Evolutionary conservation across 2,329 filamentous ascomycete species (phyloP), one percentile per base, ranked within the genome.

Genomic region (Madurella mycetomatis): DNA sequence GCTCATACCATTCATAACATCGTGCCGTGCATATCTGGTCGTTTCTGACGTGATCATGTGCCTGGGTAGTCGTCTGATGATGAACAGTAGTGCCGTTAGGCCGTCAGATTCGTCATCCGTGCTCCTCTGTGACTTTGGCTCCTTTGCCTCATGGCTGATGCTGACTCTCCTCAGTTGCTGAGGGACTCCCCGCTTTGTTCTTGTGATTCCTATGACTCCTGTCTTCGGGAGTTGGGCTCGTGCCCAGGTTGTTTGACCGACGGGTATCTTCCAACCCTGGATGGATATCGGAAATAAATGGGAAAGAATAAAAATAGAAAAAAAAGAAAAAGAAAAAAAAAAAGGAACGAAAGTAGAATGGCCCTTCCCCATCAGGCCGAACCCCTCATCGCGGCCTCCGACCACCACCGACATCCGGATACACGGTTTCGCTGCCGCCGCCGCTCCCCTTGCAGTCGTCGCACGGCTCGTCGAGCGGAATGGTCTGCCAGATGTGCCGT

Each of bases 401-500:
- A 1, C 15, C 3, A 45, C 30, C 18, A 31, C 30, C 18, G n/a
- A 12, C 34, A 9, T 45, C 17, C 11, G 19, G 25, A 13, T 31
- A 12, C 9, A 11, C 19, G n/a, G 37, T 16, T 5, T 44, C 64
- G 58, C 65, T 67, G 42, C 60, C 60, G 51, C 60, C 60, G 51
- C 25, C 25, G 7, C 25, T 25, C 25, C 25, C 25, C 25, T 62
- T 58, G 60, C 70, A 72, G 44, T 70, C 66, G 12, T 72, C 68
- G 51, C 70, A 72, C 7, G 65, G 60, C 45, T 70, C 66, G 41
- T 67, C 67, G 60, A 72, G 63, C 19, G 62, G 57, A 47, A 72
- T 69, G 25, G 67, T 71, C 47, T 71, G 68, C 70, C 69, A 72
- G 52, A 72, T 65, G 32, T 66, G 59, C 9, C 63, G 65, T 47